phyloP scores from a whole-genome alignment of 1,284 basidiomycete species.

The Meira nashicola region DNA sequence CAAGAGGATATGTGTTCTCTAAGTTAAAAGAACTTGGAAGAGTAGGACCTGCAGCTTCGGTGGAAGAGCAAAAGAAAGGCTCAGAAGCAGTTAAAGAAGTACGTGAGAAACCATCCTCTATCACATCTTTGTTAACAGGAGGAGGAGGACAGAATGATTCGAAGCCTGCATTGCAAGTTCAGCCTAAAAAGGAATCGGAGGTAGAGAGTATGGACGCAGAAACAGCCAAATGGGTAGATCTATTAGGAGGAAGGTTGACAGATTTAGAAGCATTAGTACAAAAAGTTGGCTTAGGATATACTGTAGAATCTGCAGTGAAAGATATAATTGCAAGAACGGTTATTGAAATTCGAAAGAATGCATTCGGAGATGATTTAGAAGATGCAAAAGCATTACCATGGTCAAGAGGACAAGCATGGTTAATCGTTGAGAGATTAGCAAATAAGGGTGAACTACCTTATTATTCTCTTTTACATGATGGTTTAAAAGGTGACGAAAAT shows the following conservation, averaged over 20 bases:
- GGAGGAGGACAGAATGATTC: neutral
- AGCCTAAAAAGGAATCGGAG: neutral
- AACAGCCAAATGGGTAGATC: conserved; percentile 39
- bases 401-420: conserved; percentile 84
- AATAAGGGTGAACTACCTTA: conserved; percentile 69
- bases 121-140: neutral
- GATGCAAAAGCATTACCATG: conserved; percentile 78
- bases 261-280: conserved; percentile 43
- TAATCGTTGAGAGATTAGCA: conserved; percentile 70
- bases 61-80: neutral
- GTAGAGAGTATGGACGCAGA: conserved; percentile 22
- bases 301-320: conserved; percentile 32
- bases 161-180: neutral
- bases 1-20: conserved; percentile 66
- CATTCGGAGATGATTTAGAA: conserved; percentile 82
- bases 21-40: conserved; percentile 65
- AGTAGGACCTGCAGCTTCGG: conserved; percentile 9
- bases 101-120: neutral
- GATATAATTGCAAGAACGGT: conserved; percentile 65
- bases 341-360: conserved; percentile 78
- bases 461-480: conserved; percentile 72
- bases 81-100: neutral
- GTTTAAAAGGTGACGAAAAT: conserved; percentile 84
- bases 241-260: conserved; percentile 45
- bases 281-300: conserved; percentile 40